phyloP scores from a whole-genome alignment of 805 yeast species.

The Zygosaccharomyces gambellarensis region DNA sequence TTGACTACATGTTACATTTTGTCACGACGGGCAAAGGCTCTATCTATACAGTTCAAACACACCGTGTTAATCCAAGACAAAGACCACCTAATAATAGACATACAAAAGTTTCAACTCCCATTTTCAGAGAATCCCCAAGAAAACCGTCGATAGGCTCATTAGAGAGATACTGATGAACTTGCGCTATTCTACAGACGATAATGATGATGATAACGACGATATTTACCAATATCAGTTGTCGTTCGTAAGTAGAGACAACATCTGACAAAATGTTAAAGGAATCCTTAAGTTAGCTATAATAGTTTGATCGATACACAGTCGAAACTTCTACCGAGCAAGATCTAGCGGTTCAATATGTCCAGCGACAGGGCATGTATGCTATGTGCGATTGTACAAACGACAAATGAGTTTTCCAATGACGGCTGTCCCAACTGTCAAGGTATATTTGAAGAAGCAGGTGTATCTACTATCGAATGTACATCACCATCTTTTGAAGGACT shows the following conservation, averaged over 20 bases:
- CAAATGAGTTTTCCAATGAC: constrained; percentile 66
- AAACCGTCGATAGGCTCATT: not conserved
- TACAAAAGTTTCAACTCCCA: not conserved
- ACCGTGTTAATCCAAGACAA: not conserved
- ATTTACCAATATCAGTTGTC: not conserved
- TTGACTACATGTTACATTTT: not conserved
- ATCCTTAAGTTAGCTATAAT: not conserved
- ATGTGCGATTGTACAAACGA: constrained; percentile 87
- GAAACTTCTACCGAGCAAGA: not conserved
- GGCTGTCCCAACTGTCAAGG: constrained; percentile 98
- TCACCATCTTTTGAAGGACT: constrained; percentile 95
- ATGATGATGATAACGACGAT: not conserved
- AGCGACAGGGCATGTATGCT: constrained; percentile 93
- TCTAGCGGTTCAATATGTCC: constrained; percentile 17
- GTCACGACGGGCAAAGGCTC: not conserved
- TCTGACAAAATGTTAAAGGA: constrained; percentile 1
- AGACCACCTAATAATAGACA: not conserved
- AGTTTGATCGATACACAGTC: not conserved
- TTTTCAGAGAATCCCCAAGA: too few species aligned
- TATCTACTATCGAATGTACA: constrained; percentile 83
- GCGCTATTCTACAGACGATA: not conserved
- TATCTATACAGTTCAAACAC: not conserved
- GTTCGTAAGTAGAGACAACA: constrained; percentile 3
- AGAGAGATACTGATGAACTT: not conserved
- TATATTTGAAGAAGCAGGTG: constrained; percentile 78